Percentiles rank a stretch among this genome's conserved stretches.
These are phyloP conservation scores for Tilletia caries DNA, from an alignment of 1,284 basidiomycete species.

Conservation along the genomic window DNA sequence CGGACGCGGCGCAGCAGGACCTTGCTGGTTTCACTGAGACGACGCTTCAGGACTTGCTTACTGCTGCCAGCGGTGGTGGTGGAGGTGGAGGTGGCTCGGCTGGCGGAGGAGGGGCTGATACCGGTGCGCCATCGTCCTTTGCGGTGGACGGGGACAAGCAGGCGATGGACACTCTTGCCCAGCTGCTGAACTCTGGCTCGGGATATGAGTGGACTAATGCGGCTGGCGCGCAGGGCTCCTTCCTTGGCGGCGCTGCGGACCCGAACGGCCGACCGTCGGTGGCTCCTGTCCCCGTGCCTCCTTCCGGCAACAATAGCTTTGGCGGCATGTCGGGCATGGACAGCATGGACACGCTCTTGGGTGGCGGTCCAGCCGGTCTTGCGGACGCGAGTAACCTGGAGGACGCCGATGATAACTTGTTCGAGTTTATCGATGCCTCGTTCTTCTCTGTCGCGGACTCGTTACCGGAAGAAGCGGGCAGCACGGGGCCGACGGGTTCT, in stretches of 20 bases:
- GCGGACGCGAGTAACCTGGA: not conserved
- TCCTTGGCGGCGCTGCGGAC: not conserved
- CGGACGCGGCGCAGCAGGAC: slow-evolving; percentile 1
- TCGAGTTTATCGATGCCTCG: slow-evolving; percentile 10
- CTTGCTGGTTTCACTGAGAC: not conserved
- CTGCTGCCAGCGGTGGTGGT: not conserved
- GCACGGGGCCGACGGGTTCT: slow-evolving; percentile 6
- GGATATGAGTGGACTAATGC: not conserved
- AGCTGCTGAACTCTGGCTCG: not conserved
- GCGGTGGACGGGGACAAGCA: slow-evolving; percentile 8
- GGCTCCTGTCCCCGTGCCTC: not conserved
- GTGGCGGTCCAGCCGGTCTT: not conserved
- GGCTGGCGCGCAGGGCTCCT: not conserved
- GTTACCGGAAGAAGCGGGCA: not conserved
- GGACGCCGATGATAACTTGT: not conserved
- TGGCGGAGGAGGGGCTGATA: not conserved
- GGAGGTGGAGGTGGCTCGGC: not conserved
- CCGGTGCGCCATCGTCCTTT: not conserved
- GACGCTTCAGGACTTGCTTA: not conserved
- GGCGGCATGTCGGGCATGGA: not conserved
- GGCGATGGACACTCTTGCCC: slow-evolving; percentile 10
- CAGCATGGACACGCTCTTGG: not conserved
- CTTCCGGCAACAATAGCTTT: not conserved
- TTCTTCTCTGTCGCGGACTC: not conserved
- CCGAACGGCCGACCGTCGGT: not conserved